A percentile compares a stretch with the other conserved stretches of the same genome.
Evolutionary conservation across 768 basidiomycete genomes (phyloP).

Genomic region (Lactarius pseudohatsudake): DNA sequence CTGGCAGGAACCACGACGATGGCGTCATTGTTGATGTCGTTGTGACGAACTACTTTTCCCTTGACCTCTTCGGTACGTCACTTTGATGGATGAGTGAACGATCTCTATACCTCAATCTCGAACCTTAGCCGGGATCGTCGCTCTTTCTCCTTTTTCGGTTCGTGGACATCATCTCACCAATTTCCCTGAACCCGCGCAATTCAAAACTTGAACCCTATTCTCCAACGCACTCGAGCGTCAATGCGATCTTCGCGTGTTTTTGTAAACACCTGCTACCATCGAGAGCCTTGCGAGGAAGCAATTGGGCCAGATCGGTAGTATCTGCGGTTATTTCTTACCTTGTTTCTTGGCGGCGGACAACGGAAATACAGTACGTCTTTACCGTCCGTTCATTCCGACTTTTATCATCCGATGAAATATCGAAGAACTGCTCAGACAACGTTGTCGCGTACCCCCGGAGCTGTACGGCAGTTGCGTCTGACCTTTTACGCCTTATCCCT

Average conservation of each 20-base stretch:
- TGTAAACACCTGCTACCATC: background rate
- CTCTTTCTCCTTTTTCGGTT: background rate
- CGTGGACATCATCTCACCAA: background rate
- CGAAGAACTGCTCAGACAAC: background rate
- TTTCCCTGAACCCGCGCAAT: background rate
- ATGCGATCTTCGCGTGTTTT: background rate
- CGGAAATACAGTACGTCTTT: background rate
- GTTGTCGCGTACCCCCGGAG: background rate
- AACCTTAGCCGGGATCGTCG: background rate
- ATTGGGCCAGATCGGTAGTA: background rate
- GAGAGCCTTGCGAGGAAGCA: background rate
- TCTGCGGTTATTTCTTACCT: background rate
- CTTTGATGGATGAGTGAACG: background rate
- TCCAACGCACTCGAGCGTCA: background rate
- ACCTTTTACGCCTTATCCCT: background rate
- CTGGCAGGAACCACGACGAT: background rate
- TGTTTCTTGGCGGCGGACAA: background rate
- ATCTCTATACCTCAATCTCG: background rate
- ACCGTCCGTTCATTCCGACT: background rate
- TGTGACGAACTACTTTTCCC: background rate
- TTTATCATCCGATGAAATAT: background rate
- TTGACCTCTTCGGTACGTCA: background rate
- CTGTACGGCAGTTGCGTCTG: constrained; percentile 10
- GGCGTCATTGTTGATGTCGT: background rate
- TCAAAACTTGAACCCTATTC: background rate